A percentile compares a stretch with the other conserved stretches of the same genome.
These are phyloP conservation scores for Zygosaccharomyces sapae DNA, from an alignment of 1,139 yeast species.

Conservation along the genomic window DNA sequence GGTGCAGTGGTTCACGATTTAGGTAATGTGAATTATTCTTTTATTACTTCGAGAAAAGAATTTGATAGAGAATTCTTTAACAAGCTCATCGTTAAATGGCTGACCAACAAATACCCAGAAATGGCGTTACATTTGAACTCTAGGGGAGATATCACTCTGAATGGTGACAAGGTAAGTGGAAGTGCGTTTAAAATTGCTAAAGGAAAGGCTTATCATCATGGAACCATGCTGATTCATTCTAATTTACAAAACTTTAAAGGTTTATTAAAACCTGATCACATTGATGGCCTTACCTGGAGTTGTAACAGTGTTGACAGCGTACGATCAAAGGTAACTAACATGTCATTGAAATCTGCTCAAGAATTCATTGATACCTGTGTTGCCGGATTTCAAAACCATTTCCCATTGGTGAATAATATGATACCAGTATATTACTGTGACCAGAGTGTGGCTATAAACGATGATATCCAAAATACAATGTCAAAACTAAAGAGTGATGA, in stretches of 20 bases:
- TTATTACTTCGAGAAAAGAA: slow-evolving; percentile 61
- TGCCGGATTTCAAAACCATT: slow-evolving; percentile 23
- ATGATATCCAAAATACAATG: slow-evolving; percentile 25
- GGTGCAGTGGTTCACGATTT: slow-evolving; percentile 95
- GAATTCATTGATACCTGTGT: slow-evolving; percentile 27
- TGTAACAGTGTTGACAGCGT: slow-evolving; percentile 74
- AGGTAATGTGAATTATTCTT: slow-evolving; percentile 86
- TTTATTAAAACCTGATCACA: slow-evolving; percentile 49
- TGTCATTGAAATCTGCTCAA: slow-evolving; percentile 36
- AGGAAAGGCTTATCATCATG: slow-evolving; percentile 90
- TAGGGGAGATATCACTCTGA: slow-evolving; percentile 68
- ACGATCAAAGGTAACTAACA: slow-evolving; percentile 67
- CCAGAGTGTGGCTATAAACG: slow-evolving; percentile 21
- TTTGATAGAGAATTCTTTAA: slow-evolving; percentile 68
- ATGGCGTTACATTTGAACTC: slow-evolving; percentile 48
- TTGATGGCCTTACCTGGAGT: slow-evolving; percentile 45
- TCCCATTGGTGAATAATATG: slow-evolving; percentile 3
- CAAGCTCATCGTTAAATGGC: slow-evolving; percentile 46
- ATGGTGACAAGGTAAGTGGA: slow-evolving; percentile 68
- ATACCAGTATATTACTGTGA: slow-evolving; percentile 29
- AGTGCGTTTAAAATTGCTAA: slow-evolving; percentile 83
- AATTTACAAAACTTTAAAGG: slow-evolving; percentile 54
- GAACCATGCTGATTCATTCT: slow-evolving; percentile 83
- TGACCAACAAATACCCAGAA: slow-evolving; percentile 39
- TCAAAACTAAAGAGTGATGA: slow-evolving; percentile 23